Evolutionary conservation across 2,329 filamentous ascomycete genomes (phyloP).

Genomic region (Fonsecaea pugnacius): DNA sequence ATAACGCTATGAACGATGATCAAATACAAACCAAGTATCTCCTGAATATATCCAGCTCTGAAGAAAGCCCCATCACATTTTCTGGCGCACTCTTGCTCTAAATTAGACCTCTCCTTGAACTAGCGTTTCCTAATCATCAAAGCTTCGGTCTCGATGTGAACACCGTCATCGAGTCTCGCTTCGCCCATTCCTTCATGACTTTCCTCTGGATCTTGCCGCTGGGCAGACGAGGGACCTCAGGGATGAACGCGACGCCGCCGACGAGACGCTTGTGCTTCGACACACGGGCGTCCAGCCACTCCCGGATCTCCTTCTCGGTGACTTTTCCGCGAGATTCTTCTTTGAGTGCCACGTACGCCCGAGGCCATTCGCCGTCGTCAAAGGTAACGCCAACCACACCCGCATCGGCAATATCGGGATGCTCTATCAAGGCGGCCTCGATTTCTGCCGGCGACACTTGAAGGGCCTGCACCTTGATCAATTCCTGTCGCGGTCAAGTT

Average conservation of each 20-base stretch:
- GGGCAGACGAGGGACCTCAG: conserved; percentile 54
- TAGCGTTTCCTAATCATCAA: not conserved
- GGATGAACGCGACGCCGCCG: conserved; percentile 52
- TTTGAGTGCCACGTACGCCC: conserved; percentile 51
- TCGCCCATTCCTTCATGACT: conserved; percentile 41
- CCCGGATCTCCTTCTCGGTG: conserved; percentile 19
- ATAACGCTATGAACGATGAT: conserved; percentile 1
- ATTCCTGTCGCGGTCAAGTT: conserved; percentile 43
- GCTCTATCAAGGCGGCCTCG: conserved; percentile 50
- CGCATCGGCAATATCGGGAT: conserved; percentile 50
- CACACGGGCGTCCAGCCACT: conserved; percentile 45
- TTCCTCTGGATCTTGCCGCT: conserved; percentile 55
- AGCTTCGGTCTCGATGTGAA: not conserved
- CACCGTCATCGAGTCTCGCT: conserved; percentile 41
- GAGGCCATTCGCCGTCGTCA: conserved; percentile 40
- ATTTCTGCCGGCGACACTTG: conserved; percentile 54
- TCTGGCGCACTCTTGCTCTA: not conserved
- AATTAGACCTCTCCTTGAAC: too few relatives aligned
- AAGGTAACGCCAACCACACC: conserved; percentile 52
- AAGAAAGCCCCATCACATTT: not conserved
- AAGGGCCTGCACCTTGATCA: conserved; percentile 58
- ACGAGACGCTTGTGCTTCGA: conserved; percentile 42
- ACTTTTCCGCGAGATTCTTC: conserved; percentile 17
- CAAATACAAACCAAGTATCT: conserved; percentile 41
- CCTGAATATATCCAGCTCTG: conserved; percentile 46